phyloP scores from a whole-genome alignment of 331 rosid genomes.

The Cucumis variabilis region DNA sequence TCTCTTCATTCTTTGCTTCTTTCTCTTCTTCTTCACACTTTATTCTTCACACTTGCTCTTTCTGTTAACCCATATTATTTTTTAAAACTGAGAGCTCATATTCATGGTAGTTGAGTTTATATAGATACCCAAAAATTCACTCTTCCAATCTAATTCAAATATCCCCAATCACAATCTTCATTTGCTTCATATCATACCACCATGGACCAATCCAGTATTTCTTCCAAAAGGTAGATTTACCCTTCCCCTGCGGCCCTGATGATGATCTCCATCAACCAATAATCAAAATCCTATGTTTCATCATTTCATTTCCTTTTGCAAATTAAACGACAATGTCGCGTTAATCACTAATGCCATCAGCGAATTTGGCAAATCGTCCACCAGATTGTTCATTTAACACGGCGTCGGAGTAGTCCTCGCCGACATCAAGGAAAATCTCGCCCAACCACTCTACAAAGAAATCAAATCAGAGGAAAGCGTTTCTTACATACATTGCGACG shows the following conservation, averaged over 20 bases:
- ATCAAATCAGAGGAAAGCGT: not conserved
- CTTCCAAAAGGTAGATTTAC: not conserved
- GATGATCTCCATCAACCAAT: not conserved
- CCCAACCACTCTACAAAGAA: slow-evolving; percentile 39
- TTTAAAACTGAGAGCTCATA: too few relatives aligned
- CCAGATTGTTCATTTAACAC: slow-evolving; percentile 43
- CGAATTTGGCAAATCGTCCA: slow-evolving; percentile 58
- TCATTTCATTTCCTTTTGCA: slow-evolving; percentile 3
- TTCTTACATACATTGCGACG: slow-evolving; percentile 51
- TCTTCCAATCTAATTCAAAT: not conserved
- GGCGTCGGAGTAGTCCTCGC: slow-evolving; percentile 62
- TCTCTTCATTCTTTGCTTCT: too few relatives aligned
- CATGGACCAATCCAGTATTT: not conserved
- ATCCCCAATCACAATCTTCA: not conserved
- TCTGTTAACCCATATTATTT: too few relatives aligned
- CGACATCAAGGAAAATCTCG: slow-evolving; percentile 59
- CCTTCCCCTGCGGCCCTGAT: not conserved
- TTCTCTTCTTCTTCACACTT: too few relatives aligned
- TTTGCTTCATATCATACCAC: not conserved
- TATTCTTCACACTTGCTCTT: too few relatives aligned
- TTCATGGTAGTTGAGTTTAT: too few relatives aligned
- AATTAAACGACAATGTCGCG: slow-evolving; percentile 60
- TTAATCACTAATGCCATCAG: slow-evolving; percentile 67
- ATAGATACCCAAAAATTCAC: too few relatives aligned
- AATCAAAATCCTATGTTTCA: not conserved